Evolutionary conservation across 176 grass and related monocot genomes (phyloP).

Genomic region (Triticum monococcum): DNA sequence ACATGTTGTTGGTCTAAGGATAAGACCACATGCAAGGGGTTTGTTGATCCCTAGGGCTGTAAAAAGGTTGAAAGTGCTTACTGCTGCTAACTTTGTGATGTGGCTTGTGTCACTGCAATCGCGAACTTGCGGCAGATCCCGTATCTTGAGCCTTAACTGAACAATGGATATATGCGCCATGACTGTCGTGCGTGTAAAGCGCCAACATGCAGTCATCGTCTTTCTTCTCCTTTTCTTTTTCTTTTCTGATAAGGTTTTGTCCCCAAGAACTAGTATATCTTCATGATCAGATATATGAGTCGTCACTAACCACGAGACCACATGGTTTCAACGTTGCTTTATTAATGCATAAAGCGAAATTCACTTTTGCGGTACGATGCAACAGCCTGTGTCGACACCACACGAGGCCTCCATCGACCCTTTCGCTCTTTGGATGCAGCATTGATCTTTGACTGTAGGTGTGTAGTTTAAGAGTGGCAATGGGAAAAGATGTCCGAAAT

Average conservation of each 20-base stretch:
- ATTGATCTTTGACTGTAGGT: too few relatives aligned
- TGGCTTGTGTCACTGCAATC: neutral
- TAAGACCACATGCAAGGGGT: neutral
- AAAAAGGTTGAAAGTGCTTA: neutral
- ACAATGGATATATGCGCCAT: neutral
- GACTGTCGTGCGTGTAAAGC: neutral
- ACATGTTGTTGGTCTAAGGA: neutral
- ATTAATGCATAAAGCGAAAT: too few relatives aligned
- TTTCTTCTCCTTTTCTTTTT: too few relatives aligned
- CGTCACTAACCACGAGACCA: too few relatives aligned
- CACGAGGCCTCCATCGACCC: too few relatives aligned
- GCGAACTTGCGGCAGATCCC: neutral
- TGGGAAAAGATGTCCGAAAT: neutral
- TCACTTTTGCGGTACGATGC: too few relatives aligned
- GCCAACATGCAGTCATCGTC: neutral
- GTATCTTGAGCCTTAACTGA: neutral
- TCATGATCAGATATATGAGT: too few relatives aligned
- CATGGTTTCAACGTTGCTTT: too few relatives aligned
- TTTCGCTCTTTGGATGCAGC: neutral
- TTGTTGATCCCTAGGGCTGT: neutral
- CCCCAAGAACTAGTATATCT: too few relatives aligned
- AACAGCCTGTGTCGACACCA: too few relatives aligned
- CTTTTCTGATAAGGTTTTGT: too few relatives aligned
- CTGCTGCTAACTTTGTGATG: neutral
- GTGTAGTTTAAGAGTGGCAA: too few relatives aligned